These are phyloP conservation scores for Atkinsonella hypoxylon DNA, from an alignment of 2,329 filamentous ascomycete genomes.

Conservation along the genomic window DNA sequence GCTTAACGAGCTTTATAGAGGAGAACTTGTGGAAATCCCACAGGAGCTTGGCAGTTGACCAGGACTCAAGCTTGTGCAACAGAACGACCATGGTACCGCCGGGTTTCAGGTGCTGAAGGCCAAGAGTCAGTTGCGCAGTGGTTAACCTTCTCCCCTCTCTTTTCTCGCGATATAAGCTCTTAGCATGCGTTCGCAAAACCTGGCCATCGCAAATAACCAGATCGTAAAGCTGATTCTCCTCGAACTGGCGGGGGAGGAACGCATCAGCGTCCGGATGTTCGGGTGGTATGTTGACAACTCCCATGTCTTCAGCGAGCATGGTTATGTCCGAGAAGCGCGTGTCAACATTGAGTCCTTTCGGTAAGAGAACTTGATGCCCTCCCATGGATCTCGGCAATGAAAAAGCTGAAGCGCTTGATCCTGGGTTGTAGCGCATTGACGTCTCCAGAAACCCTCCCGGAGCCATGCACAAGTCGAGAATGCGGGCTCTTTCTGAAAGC, in stretches of 20 bases:
- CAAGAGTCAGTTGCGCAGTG: slow-evolving; percentile 29
- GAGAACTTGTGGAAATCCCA: slow-evolving; percentile 30
- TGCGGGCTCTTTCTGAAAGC: slow-evolving; percentile 1
- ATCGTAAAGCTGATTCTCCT: slow-evolving; percentile 20
- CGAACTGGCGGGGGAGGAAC: slow-evolving; percentile 15
- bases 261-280: slow-evolving; percentile 14
- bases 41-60: slow-evolving; percentile 25
- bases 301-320: slow-evolving; percentile 36
- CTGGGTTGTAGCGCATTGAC: slow-evolving; percentile 24
- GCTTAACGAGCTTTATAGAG: slow-evolving; percentile 32
- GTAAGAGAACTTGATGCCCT: slow-evolving; percentile 27
- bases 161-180: slow-evolving; percentile 19
- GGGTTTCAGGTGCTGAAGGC: slow-evolving; percentile 29
- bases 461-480: slow-evolving; percentile 45
- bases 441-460: slow-evolving; percentile 37
- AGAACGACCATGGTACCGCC: slow-evolving; percentile 40
- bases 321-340: slow-evolving; percentile 32
- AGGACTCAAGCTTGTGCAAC: slow-evolving; percentile 34
- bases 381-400: slow-evolving; percentile 27
- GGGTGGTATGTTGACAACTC: slow-evolving; percentile 18
- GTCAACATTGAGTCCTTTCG: slow-evolving; percentile 6
- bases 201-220: slow-evolving; percentile 37
- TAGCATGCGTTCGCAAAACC: slow-evolving; percentile 28
- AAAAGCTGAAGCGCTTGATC: slow-evolving; percentile 21
- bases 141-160: slow-evolving; percentile 26